Conservation (phyloP, 331 rosid species). For the Pyracantha coccinea region DNA sequence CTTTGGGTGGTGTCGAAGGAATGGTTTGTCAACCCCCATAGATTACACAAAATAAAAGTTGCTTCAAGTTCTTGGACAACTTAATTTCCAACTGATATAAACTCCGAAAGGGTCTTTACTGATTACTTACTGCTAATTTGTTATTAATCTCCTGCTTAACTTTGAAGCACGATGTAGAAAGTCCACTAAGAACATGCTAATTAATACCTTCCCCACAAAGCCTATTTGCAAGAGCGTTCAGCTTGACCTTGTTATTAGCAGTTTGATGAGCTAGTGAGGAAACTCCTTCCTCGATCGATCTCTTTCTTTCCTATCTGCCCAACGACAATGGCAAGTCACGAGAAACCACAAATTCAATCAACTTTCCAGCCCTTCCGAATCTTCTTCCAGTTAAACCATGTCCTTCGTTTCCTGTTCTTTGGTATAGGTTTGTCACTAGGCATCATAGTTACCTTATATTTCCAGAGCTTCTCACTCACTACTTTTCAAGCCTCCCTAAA, state of each 20-base stretch:
- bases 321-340: not conserved
- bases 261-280: not conserved
- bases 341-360: not conserved
- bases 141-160: not conserved
- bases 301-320: not conserved
- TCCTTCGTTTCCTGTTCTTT: conserved; percentile 18
- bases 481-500: conserved; percentile 4
- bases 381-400: not conserved
- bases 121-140: not conserved
- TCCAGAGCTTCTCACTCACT: conserved; percentile 19
- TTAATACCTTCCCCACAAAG: not conserved
- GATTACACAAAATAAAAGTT: no score
- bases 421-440: conserved; percentile 32
- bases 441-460: conserved; percentile 17
- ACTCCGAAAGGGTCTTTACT: not conserved
- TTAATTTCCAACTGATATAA: not conserved
- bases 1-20: not conserved
- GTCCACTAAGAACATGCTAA: not conserved
- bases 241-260: not conserved
- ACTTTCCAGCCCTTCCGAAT: not conserved
- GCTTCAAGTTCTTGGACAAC: not conserved
- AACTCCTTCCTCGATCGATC: not conserved
- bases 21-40: not conserved
- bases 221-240: not conserved
- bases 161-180: not conserved